Conservation (phyloP, 2,329 filamentous ascomycete species). For the Xylariaceae sp. region DNA sequence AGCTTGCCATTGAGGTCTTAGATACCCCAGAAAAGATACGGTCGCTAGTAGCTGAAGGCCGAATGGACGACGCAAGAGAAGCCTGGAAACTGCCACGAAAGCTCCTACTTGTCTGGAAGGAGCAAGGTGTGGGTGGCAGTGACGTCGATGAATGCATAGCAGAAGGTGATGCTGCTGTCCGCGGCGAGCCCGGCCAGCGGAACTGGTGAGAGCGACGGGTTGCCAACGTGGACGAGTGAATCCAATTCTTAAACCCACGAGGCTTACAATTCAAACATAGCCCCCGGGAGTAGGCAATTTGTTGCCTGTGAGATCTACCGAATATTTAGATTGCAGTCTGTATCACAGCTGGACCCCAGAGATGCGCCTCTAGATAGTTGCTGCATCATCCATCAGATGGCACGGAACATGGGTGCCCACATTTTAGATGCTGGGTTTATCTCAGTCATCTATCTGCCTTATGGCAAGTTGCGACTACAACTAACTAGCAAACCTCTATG, state of each 20-base stretch:
- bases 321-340: no score
- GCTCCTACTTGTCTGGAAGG: constrained; percentile 53
- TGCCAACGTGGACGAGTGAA: constrained; percentile 17
- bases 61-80: constrained; percentile 56
- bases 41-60: constrained; percentile 57
- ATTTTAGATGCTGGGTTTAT: background rate
- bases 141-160: constrained; percentile 54
- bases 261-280: no score
- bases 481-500: constrained; percentile 4
- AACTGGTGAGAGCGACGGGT: constrained; percentile 25
- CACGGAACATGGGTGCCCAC: background rate
- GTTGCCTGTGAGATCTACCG: no score
- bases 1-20: constrained; percentile 62
- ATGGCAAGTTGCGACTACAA: background rate
- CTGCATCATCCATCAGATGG: background rate
- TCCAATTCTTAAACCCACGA: background rate
- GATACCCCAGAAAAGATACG: constrained; percentile 59
- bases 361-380: background rate
- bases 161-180: constrained; percentile 52
- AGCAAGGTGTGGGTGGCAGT: constrained; percentile 51
- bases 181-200: constrained; percentile 26
- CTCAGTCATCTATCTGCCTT: no score
- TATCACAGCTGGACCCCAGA: no score
- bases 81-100: constrained; percentile 55
- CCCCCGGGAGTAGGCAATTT: no score